Evolutionary conservation across 106 monocot genomes (phyloP).

Genomic region (Phalaenopsis aphrodite): DNA sequence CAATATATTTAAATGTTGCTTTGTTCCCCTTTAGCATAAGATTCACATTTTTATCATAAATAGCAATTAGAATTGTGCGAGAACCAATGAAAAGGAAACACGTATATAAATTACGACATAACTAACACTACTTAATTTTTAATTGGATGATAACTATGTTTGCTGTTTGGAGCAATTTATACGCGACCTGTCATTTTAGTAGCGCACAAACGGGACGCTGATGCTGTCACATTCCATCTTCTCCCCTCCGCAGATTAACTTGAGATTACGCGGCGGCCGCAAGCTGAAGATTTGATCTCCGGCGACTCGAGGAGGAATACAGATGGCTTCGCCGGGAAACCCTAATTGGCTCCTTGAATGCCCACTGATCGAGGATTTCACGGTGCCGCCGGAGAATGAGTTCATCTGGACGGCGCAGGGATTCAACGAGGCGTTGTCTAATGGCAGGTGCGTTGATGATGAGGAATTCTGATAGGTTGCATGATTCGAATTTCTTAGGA

Average conservation of each 20-base stretch:
- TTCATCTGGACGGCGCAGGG: conserved; percentile 7
- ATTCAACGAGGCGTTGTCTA: conserved; percentile 10
- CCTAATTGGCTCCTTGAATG: conserved; percentile 9
- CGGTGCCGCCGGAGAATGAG: conserved; percentile 6
- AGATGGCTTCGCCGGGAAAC: conserved; percentile 3
- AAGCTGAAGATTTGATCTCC: background rate
- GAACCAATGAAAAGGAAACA: background rate
- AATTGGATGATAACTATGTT: background rate
- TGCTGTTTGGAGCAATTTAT: background rate
- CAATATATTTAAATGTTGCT: background rate
- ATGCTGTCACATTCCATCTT: background rate
- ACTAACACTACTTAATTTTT: background rate
- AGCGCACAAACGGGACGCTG: background rate
- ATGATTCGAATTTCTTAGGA: background rate
- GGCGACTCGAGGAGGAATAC: background rate
- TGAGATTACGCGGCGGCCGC: background rate
- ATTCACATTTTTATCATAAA: background rate
- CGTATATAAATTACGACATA: background rate
- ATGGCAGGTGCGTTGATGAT: conserved; percentile 1
- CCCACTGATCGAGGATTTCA: conserved; percentile 6
- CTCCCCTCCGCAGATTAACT: background rate
- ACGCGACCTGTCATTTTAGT: background rate
- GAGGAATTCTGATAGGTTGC: background rate
- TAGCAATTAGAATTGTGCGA: background rate
- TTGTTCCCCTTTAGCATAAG: background rate